Base-by-base conservation (phyloP, 495 filamentous ascomycete species). In the Cetradonia linearis region DNA sequence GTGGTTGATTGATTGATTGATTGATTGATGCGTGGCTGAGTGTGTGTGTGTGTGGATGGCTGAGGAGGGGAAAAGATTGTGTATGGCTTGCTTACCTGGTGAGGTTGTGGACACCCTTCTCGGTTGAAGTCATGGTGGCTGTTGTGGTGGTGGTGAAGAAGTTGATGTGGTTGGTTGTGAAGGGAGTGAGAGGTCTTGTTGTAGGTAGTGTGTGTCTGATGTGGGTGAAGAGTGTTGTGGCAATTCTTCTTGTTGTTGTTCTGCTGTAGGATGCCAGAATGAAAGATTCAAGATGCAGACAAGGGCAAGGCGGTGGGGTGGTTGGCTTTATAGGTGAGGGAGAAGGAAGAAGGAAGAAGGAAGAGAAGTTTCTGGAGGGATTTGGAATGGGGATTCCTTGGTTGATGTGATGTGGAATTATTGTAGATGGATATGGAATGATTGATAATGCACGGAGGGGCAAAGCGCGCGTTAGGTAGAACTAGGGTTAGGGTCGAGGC, bases 61-160 rank as follows among this genome's bases (percentile, higher is more conserved):
- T 28, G 13, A n/a, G 49, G 30, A 16, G 28, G 18, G 49, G 13
- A 3, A 28, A 58, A 49, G 16, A 34, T 42, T n/a, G n/a, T n/a
- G n/a, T n/a, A 31, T 34, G 59, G n/a, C 30, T 14, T 20, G 72
- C 77, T 68, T 69, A 80, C 78, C 57, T 71, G 9, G 25, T n/a
- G 38, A 81, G 63, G 65, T 80, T 78, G 65, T 81, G 76, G 18
- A 82, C 80, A 69, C 71, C 79, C 5, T 36, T 25, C 47, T 62
- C 37, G 1, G 46, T 58, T 13, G 60, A 44, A n/a, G 48, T 31
- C 76, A 83, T 79, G 66, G 78, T 83, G 66, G 68, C 63, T 56
- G 73, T 69, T 53, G 82, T 80, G 36, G 68, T 68, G 36, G 68
- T 68, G 30, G 73, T 69, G 64, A 86, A 83, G 52, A 27, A 55